phyloP scores from a whole-genome alignment of 805 yeast species.

The Wickerhamiella musiphila region DNA sequence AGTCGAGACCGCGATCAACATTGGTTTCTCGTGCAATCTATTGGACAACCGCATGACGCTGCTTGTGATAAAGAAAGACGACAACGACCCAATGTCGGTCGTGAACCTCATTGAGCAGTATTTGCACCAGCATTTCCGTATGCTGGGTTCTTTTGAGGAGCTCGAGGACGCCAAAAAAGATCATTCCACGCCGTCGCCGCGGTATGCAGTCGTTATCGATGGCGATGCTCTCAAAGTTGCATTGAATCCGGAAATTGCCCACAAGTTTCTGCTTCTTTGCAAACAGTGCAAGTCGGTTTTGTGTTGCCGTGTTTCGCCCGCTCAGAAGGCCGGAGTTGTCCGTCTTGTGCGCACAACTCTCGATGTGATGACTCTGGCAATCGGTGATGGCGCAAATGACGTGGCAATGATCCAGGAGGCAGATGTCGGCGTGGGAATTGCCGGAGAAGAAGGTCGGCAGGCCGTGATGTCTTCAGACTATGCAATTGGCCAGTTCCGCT shows the following conservation, averaged over 20 bases:
- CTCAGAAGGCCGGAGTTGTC: constrained; percentile 68
- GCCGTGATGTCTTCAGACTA: constrained; percentile 80
- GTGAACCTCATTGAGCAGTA: constrained; percentile 28
- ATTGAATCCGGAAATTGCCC: constrained; percentile 27
- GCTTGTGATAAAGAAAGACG: constrained; percentile 30
- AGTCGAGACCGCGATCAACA: constrained; percentile 76
- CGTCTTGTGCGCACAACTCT: constrained; percentile 46
- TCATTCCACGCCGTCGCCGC: constrained; percentile 45
- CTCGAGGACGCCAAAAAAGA: constrained; percentile 37
- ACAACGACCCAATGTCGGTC: constrained; percentile 17
- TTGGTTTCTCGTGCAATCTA: constrained; percentile 68
- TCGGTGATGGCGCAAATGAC: constrained; percentile 80
- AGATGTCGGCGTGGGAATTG: constrained; percentile 71
- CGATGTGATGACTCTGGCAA: constrained; percentile 62
- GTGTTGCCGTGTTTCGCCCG: constrained; percentile 75
- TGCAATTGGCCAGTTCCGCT: constrained; percentile 67
- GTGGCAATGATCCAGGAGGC: constrained; percentile 84
- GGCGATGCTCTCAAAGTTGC: constrained; percentile 49
- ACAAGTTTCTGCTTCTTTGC: constrained; percentile 52
- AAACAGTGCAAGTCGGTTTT: constrained; percentile 62
- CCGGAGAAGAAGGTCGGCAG: constrained; percentile 77
- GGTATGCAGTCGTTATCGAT: constrained; percentile 50
- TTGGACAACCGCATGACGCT: constrained; percentile 56
- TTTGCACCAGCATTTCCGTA: constrained; percentile 33
- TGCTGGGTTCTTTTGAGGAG: constrained; percentile 30